Percentiles rank a stretch among this genome's conserved stretches.
phyloP scores from a whole-genome alignment of 768 basidiomycete genomes.

The Phylloporus scabripes region DNA sequence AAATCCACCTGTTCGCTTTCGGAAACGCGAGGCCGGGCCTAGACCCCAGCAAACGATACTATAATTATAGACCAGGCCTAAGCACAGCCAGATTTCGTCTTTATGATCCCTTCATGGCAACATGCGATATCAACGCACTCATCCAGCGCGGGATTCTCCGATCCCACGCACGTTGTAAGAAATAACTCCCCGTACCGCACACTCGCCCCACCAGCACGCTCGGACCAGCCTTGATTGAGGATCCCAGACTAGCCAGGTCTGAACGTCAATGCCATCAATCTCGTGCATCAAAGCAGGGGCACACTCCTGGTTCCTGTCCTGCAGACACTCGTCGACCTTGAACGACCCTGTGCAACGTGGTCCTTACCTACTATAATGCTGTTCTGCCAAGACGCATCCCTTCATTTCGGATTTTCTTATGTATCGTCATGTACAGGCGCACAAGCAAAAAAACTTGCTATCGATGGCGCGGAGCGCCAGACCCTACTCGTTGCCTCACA shows the following conservation, averaged over 20 bases:
- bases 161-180: background rate
- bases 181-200: background rate
- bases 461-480: background rate
- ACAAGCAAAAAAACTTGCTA: background rate
- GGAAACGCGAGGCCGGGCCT: no score
- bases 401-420: background rate
- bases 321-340: background rate
- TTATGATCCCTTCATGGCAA: background rate
- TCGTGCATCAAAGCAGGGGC: background rate
- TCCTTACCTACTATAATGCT: background rate
- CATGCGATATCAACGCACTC: background rate
- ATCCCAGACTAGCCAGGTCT: background rate
- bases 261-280: background rate
- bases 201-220: background rate
- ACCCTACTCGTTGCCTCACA: background rate
- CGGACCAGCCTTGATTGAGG: background rate
- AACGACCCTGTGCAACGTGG: background rate
- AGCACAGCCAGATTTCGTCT: background rate
- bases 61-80: background rate
- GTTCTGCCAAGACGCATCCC: background rate
- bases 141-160: background rate
- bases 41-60: no score
- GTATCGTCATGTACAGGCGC: background rate
- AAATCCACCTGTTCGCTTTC: background rate
- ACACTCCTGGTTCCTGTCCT: background rate